Percentiles rank a stretch among this genome's conserved stretches.
These are phyloP conservation scores for Globisporangium radiosum DNA, from an alignment of 352 stramenopile genomes.

Conservation along the genomic window DNA sequence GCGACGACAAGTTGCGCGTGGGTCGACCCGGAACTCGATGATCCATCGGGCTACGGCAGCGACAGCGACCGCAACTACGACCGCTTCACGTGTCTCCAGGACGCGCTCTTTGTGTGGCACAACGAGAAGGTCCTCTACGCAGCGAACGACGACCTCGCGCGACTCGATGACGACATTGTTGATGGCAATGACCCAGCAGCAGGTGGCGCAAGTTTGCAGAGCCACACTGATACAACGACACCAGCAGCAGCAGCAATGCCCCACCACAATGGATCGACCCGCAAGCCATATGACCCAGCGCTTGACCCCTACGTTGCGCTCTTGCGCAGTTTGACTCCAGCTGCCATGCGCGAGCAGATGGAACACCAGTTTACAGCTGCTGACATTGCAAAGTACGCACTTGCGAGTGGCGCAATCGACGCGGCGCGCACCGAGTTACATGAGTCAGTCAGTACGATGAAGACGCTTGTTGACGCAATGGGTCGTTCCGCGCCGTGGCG, in stretches of 20 bases:
- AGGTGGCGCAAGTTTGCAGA: neutral
- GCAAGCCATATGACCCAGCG: no score
- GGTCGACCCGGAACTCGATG: slow-evolving; percentile 47
- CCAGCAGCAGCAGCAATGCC: neutral
- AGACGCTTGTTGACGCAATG: slow-evolving; percentile 48
- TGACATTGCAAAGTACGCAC: slow-evolving; percentile 22
- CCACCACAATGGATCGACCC: neutral
- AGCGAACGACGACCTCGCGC: slow-evolving; percentile 29
- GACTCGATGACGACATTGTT: slow-evolving; percentile 2
- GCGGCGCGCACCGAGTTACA: slow-evolving; percentile 32
- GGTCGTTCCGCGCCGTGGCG: slow-evolving; percentile 54
- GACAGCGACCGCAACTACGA: slow-evolving; percentile 58
- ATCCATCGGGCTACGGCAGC: slow-evolving; percentile 31
- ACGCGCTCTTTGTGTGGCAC: slow-evolving; percentile 70
- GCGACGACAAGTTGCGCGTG: slow-evolving; percentile 44
- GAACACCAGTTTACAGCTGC: slow-evolving; percentile 25
- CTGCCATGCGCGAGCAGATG: slow-evolving; percentile 34
- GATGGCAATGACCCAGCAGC: neutral
- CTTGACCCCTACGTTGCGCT: slow-evolving; percentile 15
- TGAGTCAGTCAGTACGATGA: slow-evolving; percentile 41
- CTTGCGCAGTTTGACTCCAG: slow-evolving; percentile 36
- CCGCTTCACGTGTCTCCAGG: slow-evolving; percentile 79
- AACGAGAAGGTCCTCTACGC: slow-evolving; percentile 52
- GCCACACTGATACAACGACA: neutral
- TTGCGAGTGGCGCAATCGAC: slow-evolving; percentile 25